These are phyloP conservation scores for Sindora glabra DNA, from an alignment of 306 rosid genomes.

Conservation along the genomic window DNA sequence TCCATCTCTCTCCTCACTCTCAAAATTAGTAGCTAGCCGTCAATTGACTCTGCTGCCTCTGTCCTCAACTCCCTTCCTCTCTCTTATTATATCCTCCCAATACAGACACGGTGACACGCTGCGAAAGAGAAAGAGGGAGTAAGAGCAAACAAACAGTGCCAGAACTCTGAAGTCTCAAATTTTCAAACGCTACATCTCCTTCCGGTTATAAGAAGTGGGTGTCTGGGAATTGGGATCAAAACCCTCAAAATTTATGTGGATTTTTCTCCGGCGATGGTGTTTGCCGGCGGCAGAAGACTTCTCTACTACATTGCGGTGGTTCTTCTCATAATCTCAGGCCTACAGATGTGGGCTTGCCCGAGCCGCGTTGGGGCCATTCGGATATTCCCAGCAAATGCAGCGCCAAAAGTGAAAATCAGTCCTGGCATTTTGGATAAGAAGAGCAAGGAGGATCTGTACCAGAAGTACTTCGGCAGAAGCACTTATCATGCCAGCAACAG, in stretches of 20 bases:
- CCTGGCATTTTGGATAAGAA: background rate
- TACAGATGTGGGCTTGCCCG: constrained; percentile 45
- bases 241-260: constrained; percentile 30
- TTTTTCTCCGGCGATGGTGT: constrained; percentile 43
- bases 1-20: constrained; percentile 5
- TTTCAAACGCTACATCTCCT: background rate
- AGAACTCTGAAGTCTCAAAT: background rate
- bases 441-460: constrained; percentile 37
- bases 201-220: background rate
- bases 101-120: background rate
- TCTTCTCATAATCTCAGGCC: constrained; percentile 23
- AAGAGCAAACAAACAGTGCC: background rate
- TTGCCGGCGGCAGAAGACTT: constrained; percentile 38
- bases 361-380: constrained; percentile 53
- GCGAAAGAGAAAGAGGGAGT: background rate
- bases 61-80: constrained; percentile 24
- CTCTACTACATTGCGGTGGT: constrained; percentile 16
- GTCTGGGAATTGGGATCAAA: background rate
- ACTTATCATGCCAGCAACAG: constrained; percentile 19
- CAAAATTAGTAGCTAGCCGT: constrained; percentile 36
- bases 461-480: constrained; percentile 43
- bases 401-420: constrained; percentile 10
- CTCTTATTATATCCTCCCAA: background rate
- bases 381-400: constrained; percentile 26
- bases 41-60: constrained; percentile 28